Percentiles rank a stretch among this genome's conserved stretches.
phyloP scores from a whole-genome alignment of 495 filamentous ascomycete genomes.

The Podospora australis region DNA sequence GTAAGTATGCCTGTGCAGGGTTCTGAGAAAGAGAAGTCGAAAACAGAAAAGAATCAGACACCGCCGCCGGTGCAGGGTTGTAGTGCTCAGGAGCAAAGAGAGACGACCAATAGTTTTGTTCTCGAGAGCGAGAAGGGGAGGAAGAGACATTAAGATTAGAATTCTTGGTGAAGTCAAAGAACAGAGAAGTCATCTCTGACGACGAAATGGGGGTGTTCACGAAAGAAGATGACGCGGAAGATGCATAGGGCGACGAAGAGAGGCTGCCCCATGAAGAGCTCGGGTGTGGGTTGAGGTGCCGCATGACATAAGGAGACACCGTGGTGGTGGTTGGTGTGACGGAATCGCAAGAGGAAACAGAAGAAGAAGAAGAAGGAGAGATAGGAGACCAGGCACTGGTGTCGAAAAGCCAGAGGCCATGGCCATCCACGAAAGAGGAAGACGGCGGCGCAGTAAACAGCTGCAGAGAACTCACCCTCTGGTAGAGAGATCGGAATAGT shows the following conservation, averaged over 20 bases:
- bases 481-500: slow-evolving; percentile 45
- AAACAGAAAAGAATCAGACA: slow-evolving; percentile 16
- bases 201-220: slow-evolving; percentile 7
- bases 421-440: slow-evolving; percentile 19
- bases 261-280: slow-evolving; percentile 19
- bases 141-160: slow-evolving; percentile 17
- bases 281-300: slow-evolving; percentile 15
- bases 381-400: slow-evolving; percentile 29
- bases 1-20: slow-evolving; percentile 39
- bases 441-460: slow-evolving; percentile 25
- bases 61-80: slow-evolving; percentile 9
- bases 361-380: slow-evolving; percentile 24
- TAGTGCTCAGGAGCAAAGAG: slow-evolving; percentile 20
- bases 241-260: slow-evolving; percentile 5
- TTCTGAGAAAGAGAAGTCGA: slow-evolving; percentile 15
- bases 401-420: slow-evolving; percentile 28
- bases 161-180: neutral
- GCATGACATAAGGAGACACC: slow-evolving; percentile 16
- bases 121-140: slow-evolving; percentile 12
- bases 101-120: slow-evolving; percentile 23
- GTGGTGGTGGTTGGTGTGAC: slow-evolving; percentile 19
- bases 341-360: slow-evolving; percentile 25
- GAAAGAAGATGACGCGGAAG: slow-evolving; percentile 4
- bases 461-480: slow-evolving; percentile 41
- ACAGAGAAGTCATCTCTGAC: neutral